A percentile compares a stretch with the other conserved stretches of the same genome.
Evolutionary conservation across 306 rosid genomes (phyloP).

Genomic region (Argentina anserina): DNA sequence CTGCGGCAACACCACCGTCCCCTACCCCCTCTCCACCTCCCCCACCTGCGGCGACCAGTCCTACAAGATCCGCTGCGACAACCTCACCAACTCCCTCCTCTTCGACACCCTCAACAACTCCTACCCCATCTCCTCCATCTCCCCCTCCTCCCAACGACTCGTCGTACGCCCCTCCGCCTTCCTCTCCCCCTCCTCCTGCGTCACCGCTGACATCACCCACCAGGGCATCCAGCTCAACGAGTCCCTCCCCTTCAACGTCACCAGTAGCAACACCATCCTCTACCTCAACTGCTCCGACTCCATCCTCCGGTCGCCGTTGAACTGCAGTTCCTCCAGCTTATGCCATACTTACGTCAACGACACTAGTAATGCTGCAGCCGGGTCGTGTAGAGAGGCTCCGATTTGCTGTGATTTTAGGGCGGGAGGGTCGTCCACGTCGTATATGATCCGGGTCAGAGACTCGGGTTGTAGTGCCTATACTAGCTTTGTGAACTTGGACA

Average conservation of each 20-base stretch:
- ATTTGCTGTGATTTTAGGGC: conserved; percentile 63
- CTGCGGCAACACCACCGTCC: conserved; percentile 61
- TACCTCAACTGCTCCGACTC: conserved; percentile 60
- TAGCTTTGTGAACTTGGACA: conserved; percentile 65
- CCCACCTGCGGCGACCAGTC: conserved; percentile 57
- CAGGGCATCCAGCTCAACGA: conserved; percentile 53
- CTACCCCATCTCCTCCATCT: conserved; percentile 56
- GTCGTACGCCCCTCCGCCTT: conserved; percentile 52
- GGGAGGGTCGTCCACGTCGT: conserved; percentile 73
- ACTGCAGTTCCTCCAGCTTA: conserved; percentile 53
- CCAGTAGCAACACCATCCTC: conserved; percentile 70
- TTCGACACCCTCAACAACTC: conserved; percentile 68
- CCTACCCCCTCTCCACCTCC: conserved; percentile 64
- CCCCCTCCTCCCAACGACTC: conserved; percentile 49
- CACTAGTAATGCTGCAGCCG: conserved; percentile 25
- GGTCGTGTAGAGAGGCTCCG: conserved; percentile 28
- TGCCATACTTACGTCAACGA: conserved; percentile 59
- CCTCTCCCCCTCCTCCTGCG: conserved; percentile 42
- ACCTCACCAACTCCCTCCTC: conserved; percentile 26
- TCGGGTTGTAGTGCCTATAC: conserved; percentile 75
- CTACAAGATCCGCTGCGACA: conserved; percentile 60
- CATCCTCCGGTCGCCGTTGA: conserved; percentile 55
- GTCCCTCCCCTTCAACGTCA: conserved; percentile 71
- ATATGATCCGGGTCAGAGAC: conserved; percentile 55
- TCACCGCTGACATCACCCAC: conserved; percentile 49